Conservation (phyloP, 2,329 filamentous ascomycete species). For the Xylariaceae sp. region DNA sequence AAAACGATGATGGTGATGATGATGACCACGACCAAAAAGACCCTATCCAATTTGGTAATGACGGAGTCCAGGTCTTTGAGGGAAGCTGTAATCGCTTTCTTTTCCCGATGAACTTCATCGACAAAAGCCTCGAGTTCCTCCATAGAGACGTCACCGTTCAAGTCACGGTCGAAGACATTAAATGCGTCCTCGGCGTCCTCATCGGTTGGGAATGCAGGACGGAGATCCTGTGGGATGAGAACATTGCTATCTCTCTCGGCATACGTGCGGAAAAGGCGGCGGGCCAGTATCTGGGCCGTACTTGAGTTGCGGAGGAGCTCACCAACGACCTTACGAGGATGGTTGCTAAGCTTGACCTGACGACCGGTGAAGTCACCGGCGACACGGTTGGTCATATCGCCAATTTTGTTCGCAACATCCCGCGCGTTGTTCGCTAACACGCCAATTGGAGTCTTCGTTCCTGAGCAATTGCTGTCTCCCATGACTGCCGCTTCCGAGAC, state of each 20-base stretch:
- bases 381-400: constrained; percentile 71
- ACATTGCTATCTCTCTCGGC: constrained; percentile 71
- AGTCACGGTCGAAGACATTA: constrained; percentile 88
- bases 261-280: constrained; percentile 84
- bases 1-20: constrained; percentile 82
- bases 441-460: constrained; percentile 69
- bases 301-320: constrained; percentile 68
- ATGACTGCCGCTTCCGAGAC: constrained; percentile 49
- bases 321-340: constrained; percentile 80
- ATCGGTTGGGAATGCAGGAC: constrained; percentile 70
- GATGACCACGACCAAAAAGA: constrained; percentile 82
- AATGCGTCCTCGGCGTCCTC: constrained; percentile 91
- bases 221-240: constrained; percentile 73
- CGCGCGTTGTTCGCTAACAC: constrained; percentile 72
- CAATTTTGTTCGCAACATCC: constrained; percentile 72
- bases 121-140: constrained; percentile 90
- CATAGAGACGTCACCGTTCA: constrained; percentile 95
- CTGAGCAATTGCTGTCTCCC: constrained; percentile 47
- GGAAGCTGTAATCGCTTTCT: constrained; percentile 91
- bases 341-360: constrained; percentile 60
- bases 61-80: constrained; percentile 94
- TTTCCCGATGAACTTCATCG: constrained; percentile 89
- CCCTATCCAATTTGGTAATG: constrained; percentile 81
- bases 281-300: constrained; percentile 78
- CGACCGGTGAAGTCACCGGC: constrained; percentile 90